phyloP scores from a whole-genome alignment of 345 rosid species.

The Noccaea bulbosa region DNA sequence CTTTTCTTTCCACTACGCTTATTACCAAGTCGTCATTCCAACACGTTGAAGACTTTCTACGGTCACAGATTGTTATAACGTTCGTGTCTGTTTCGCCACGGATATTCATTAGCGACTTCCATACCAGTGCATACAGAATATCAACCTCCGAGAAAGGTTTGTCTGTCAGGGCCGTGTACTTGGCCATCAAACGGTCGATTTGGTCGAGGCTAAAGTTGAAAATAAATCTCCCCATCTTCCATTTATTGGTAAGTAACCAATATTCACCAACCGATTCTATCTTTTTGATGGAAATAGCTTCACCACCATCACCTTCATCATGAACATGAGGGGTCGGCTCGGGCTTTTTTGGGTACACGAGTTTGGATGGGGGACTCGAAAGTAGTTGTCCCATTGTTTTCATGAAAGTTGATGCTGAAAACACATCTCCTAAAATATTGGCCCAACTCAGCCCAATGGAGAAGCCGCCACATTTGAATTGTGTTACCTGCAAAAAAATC shows the following conservation, averaged over 20 bases:
- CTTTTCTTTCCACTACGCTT: conserved; percentile 42
- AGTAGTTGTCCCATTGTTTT: conserved; percentile 50
- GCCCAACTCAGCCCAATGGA: conserved; percentile 79
- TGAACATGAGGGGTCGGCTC: neutral
- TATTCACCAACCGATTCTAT: conserved; percentile 57
- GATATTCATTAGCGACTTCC: conserved; percentile 54
- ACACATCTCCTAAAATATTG: conserved; percentile 72
- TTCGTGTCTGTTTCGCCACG: conserved; percentile 46
- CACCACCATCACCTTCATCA: neutral
- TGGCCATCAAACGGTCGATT: conserved; percentile 40
- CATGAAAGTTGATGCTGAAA: conserved; percentile 61
- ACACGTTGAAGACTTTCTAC: conserved; percentile 9
- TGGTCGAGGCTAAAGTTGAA: conserved; percentile 47
- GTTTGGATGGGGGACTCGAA: conserved; percentile 42
- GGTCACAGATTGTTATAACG: conserved; percentile 49
- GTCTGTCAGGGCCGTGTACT: neutral
- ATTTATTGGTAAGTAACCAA: conserved; percentile 49
- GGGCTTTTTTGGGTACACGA: conserved; percentile 2
- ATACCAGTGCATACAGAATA: conserved; percentile 56
- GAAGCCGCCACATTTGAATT: conserved; percentile 72
- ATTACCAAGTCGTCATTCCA: conserved; percentile 49
- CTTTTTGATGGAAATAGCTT: conserved; percentile 45
- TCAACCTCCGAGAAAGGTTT: conserved; percentile 40
- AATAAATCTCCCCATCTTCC: conserved; percentile 46
- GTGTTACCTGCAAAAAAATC: conserved; percentile 58